Evolutionary conservation across 768 basidiomycete species (phyloP), one percentile per base, ranked within the genome.

Genomic region (Mycena olivaceomarginata): DNA sequence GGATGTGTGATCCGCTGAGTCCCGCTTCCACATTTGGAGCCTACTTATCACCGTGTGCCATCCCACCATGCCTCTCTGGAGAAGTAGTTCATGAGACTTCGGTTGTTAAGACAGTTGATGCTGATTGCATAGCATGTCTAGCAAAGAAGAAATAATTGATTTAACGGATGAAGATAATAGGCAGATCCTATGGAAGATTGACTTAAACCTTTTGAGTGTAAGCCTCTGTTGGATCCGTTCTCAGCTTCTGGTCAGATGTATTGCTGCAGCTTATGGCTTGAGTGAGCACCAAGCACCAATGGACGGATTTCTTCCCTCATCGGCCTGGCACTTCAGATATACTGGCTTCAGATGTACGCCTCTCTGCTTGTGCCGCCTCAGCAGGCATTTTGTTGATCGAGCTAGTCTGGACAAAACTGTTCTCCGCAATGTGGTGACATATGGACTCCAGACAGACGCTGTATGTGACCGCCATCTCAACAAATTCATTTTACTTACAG

Each of bases 361-460:
- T 57, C 56, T 57, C 56, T 57, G 56, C 25, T 31, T 57, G 56
- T 57, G 56, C 56, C 56, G 56, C 56, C 56, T 57, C 56, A 57
- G 25, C 56, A 57, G 56, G 56, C 56, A 57, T 57, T 57, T 57
- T 57, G 22, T 57, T 57, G 56, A 57, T 31, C 56, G 56, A 57
- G 56, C 56, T 57, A 57, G 56, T 57, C 56, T 57, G 56, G 56
- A 57, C 56, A 57, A 57, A 57, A 57, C 56, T 57, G 56, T 57
- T 57, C 56, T 57, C 56, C 25, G 56, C 56, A 57, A 57, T 57
- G 56, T 25, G 56, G 56, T 25, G 56, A 57, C 56, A 57, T 57
- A 57, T 57, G 56, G 56, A 57, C 56, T 57, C 56, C 56, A 57
- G 56, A 57, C 56, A 57, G 56, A 57, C 56, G 56, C 56, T 25